phyloP scores from a whole-genome alignment of 2,329 filamentous ascomycete genomes.

The Colletotrichum scovillei region DNA sequence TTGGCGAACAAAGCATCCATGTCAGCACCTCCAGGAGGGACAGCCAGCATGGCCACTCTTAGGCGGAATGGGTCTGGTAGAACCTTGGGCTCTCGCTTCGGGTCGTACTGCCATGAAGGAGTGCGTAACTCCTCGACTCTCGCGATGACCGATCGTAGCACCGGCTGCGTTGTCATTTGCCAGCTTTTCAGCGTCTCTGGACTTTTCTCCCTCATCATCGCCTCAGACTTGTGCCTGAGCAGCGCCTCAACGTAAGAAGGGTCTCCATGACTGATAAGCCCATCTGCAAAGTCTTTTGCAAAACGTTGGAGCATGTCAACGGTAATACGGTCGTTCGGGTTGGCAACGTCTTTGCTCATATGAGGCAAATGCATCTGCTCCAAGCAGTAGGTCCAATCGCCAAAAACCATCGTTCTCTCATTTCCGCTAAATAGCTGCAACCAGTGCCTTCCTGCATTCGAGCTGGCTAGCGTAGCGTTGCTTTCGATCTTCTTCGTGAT shows the following conservation, averaged over 20 bases:
- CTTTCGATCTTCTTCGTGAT: conserved; percentile 1
- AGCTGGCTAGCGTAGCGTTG: background rate
- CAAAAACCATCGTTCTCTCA: background rate
- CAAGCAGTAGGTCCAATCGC: background rate
- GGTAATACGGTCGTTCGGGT: background rate
- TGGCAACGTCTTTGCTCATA: background rate
- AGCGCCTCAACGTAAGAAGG: background rate
- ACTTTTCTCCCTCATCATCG: background rate
- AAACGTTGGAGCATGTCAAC: conserved; percentile 1
- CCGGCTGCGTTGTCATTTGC: conserved; percentile 5
- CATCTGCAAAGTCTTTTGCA: background rate
- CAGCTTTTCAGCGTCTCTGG: background rate
- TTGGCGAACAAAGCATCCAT: background rate
- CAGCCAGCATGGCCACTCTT: background rate
- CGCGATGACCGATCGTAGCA: background rate
- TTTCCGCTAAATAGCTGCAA: background rate
- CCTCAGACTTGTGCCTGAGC: background rate
- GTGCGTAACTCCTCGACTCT: conserved; percentile 7
- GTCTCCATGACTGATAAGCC: background rate
- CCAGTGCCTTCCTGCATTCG: conserved; percentile 22
- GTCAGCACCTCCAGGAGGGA: background rate
- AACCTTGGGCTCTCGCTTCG: background rate
- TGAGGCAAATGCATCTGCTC: background rate
- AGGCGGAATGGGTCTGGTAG: conserved; percentile 7
- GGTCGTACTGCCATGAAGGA: conserved; percentile 5